Conservation (phyloP, 164 flowering plant genomes). For the Liriodendron chinense region DNA sequence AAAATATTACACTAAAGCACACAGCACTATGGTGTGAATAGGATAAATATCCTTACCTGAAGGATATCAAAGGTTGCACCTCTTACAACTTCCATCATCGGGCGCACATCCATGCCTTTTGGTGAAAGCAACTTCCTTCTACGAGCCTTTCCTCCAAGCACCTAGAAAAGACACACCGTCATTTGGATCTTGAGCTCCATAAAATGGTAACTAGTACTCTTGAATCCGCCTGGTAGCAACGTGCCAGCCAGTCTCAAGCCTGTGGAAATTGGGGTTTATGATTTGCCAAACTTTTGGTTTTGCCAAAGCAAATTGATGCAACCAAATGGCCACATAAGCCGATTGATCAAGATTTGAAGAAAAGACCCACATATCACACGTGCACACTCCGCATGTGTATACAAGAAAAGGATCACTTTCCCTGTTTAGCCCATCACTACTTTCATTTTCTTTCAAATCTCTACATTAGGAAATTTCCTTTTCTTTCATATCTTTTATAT, state of each 20-base stretch:
- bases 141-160: constrained; percentile 78
- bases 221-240: not conserved
- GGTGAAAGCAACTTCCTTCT: constrained; percentile 89
- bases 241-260: not conserved
- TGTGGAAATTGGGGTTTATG: not conserved
- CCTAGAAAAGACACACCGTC: constrained; percentile 33
- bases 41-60: constrained; percentile 46
- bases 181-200: not conserved
- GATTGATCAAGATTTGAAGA: too few species aligned
- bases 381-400: too few species aligned
- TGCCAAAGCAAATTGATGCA: too few species aligned
- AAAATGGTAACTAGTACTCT: not conserved
- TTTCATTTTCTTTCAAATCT: too few species aligned
- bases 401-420: too few species aligned
- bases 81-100: constrained; percentile 99
- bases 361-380: too few species aligned
- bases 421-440: too few species aligned
- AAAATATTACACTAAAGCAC: not conserved
- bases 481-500: too few species aligned
- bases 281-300: not conserved
- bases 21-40: not conserved
- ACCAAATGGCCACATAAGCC: too few species aligned
- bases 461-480: too few species aligned
- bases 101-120: constrained; percentile 93
- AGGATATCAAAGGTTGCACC: constrained; percentile 87